Percentiles rank a stretch among this genome's conserved stretches.
These are phyloP conservation scores for Trypanosomatidae sp. DNA, from an alignment of 208 protist species.

Conservation along the genomic window DNA sequence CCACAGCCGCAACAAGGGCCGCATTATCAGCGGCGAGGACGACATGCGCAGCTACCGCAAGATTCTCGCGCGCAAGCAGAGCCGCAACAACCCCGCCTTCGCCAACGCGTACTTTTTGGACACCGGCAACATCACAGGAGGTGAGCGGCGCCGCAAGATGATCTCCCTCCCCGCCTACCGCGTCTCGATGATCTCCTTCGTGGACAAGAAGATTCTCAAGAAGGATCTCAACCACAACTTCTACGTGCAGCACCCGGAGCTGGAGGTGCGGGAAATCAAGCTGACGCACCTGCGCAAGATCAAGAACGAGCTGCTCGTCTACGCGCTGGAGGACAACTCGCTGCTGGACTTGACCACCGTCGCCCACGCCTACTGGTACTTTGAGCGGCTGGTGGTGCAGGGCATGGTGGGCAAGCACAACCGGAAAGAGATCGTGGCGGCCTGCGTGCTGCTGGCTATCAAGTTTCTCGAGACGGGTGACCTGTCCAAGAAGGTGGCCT, in stretches of 20 bases:
- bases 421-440: slow-evolving; percentile 62
- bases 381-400: slow-evolving; percentile 75
- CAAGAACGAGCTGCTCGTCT: slow-evolving; percentile 65
- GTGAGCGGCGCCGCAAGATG: slow-evolving; percentile 80
- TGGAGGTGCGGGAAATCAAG: slow-evolving; percentile 84
- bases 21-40: slow-evolving; percentile 32
- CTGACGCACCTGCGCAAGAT: slow-evolving; percentile 81
- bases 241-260: slow-evolving; percentile 81
- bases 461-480: slow-evolving; percentile 87
- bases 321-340: slow-evolving; percentile 67
- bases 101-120: slow-evolving; percentile 78
- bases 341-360: slow-evolving; percentile 70
- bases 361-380: slow-evolving; percentile 87
- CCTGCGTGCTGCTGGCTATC: slow-evolving; percentile 72
- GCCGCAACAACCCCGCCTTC: slow-evolving; percentile 65
- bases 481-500: slow-evolving; percentile 61
- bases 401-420: slow-evolving; percentile 85
- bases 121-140: slow-evolving; percentile 76
- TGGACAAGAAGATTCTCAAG: slow-evolving; percentile 81
- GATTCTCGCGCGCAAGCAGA: slow-evolving; percentile 45
- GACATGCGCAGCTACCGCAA: slow-evolving; percentile 76
- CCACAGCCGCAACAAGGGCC: slow-evolving; percentile 22
- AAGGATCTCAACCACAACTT: slow-evolving; percentile 89
- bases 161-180: slow-evolving; percentile 77
- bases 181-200: slow-evolving; percentile 81